Percentiles rank a stretch among this genome's conserved stretches.
Evolutionary conservation across 2,329 filamentous ascomycete genomes (phyloP).

Genomic region (Lasiodiplodia sp.): DNA sequence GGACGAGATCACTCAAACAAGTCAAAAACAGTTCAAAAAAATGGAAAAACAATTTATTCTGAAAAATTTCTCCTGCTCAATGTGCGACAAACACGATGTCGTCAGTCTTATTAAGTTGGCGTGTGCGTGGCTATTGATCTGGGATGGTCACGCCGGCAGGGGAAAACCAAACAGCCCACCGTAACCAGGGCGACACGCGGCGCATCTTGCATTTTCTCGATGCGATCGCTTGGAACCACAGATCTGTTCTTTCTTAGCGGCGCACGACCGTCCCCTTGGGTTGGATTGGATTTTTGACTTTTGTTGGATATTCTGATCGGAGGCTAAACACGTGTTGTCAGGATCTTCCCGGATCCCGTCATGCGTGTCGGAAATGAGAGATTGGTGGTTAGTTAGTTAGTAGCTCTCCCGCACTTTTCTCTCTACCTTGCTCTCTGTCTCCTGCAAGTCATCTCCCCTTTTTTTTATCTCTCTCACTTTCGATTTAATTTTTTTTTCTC

Average conservation of each 20-base stretch:
- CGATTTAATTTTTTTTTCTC: neutral
- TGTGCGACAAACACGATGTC: neutral
- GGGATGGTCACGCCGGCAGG: neutral
- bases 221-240: neutral
- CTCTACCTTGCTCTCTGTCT: neutral
- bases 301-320: neutral
- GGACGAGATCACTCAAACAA: neutral
- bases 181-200: neutral
- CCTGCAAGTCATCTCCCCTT: neutral
- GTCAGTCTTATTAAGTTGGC: conserved; percentile 12
- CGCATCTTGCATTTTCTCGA: neutral
- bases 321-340: neutral
- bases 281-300: neutral
- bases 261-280: neutral
- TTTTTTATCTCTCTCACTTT: neutral
- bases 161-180: neutral
- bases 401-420: no score
- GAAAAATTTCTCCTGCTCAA: neutral
- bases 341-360: neutral
- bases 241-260: neutral
- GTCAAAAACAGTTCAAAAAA: neutral
- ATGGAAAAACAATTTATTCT: neutral
- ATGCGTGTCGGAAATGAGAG: neutral
- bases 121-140: conserved; percentile 1
- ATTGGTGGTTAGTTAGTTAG: neutral